These are phyloP conservation scores for Cadophora sp. DNA, from an alignment of 2,329 filamentous ascomycete genomes.

Conservation along the genomic window DNA sequence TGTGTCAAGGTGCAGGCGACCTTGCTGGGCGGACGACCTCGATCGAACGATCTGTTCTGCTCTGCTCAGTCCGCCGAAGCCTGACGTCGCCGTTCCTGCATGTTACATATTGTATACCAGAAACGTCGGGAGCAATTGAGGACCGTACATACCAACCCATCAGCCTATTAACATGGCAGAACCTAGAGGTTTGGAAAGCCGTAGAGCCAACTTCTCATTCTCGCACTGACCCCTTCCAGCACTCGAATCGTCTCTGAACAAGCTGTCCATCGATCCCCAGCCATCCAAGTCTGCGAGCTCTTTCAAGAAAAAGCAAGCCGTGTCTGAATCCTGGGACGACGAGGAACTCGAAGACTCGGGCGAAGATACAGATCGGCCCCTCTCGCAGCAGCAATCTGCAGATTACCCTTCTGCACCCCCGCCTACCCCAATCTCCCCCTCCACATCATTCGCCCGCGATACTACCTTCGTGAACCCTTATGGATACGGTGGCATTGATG, in stretches of 20 bases:
- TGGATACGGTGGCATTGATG: conserved; percentile 31
- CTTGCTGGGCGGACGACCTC: not conserved
- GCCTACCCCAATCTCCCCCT: conserved; percentile 69
- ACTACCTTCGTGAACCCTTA: conserved; percentile 35
- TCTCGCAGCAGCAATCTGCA: conserved; percentile 39
- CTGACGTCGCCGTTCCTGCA: not conserved
- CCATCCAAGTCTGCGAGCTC: conserved; percentile 34
- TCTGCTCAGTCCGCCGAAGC: not conserved
- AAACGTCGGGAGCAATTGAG: conserved; percentile 1
- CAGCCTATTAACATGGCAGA: conserved; percentile 31
- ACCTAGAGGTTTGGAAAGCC: conserved; percentile 30
- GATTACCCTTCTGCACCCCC: conserved; percentile 61
- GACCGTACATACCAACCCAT: not conserved
- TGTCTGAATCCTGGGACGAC: conserved; percentile 81
- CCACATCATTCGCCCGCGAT: conserved; percentile 31
- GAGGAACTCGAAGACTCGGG: conserved; percentile 57
- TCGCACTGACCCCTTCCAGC: conserved; percentile 31
- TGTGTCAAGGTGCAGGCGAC: conserved; percentile 10
- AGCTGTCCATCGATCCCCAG: conserved; percentile 38
- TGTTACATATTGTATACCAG: not conserved
- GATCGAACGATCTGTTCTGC: not conserved
- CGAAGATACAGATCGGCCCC: conserved; percentile 39
- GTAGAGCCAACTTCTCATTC: not conserved
- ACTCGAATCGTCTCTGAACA: conserved; percentile 39
- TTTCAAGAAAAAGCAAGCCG: conserved; percentile 46